Evolutionary conservation across 768 basidiomycete genomes (phyloP).

Genomic region (Termitomyces sp.): DNA sequence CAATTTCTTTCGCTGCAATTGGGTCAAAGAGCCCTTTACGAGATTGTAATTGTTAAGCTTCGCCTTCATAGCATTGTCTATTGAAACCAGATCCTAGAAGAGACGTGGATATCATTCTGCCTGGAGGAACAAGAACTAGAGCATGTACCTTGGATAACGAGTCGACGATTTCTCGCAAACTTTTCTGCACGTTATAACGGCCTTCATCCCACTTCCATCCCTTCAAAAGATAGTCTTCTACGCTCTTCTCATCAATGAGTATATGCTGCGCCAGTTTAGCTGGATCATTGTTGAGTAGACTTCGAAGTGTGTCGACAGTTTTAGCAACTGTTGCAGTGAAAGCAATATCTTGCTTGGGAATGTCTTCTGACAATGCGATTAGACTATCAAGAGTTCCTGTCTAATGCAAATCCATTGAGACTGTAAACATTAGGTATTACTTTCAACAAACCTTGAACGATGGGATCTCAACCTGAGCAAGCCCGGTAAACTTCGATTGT

Average conservation of each 20-base stretch:
- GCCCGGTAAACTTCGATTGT: conserved; percentile 48
- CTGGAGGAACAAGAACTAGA: background rate
- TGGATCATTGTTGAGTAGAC: conserved; percentile 84
- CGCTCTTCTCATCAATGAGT: conserved; percentile 70
- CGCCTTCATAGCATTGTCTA: conserved; percentile 90
- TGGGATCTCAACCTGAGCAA: conserved; percentile 72
- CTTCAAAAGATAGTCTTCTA: conserved; percentile 75
- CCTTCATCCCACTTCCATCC: conserved; percentile 94
- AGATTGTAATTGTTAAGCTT: conserved; percentile 91
- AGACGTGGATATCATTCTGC: conserved; percentile 6
- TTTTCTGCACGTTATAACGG: conserved; percentile 79
- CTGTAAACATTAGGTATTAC: background rate
- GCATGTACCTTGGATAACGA: conserved; percentile 70
- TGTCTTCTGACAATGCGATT: conserved; percentile 83
- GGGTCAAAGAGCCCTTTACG: conserved; percentile 86
- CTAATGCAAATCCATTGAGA: conserved; percentile 33
- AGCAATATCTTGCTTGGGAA: conserved; percentile 86
- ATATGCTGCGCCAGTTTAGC: conserved; percentile 70
- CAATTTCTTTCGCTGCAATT: conserved; percentile 95
- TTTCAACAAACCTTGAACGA: conserved; percentile 74
- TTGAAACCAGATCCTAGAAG: conserved; percentile 84
- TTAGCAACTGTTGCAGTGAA: conserved; percentile 89
- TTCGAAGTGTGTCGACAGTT: conserved; percentile 89
- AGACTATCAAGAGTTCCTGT: conserved; percentile 92
- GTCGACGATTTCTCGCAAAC: conserved; percentile 82